A percentile compares a stretch with the other conserved stretches of the same genome.
phyloP scores from a whole-genome alignment of 345 rosid species.

The Melastoma malabathricum region DNA sequence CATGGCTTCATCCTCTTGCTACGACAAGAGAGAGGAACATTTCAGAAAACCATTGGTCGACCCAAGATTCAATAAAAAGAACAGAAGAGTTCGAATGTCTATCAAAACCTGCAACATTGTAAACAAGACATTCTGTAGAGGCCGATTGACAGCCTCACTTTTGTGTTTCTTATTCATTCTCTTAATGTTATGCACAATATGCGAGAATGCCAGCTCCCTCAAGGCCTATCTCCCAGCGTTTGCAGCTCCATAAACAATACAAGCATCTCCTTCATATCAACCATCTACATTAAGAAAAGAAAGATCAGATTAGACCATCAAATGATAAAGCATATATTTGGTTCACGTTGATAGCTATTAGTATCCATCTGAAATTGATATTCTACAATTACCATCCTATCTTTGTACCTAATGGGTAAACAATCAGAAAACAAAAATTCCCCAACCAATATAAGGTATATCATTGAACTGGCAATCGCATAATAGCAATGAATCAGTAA shows the following conservation, averaged over 20 bases:
- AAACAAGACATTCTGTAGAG: slow-evolving; percentile 69
- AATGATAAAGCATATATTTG: not conserved
- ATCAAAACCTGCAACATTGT: slow-evolving; percentile 48
- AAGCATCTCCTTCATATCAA: slow-evolving; percentile 52
- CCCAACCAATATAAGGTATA: no score
- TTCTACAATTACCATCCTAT: not conserved
- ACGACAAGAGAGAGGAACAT: not conserved
- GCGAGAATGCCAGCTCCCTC: slow-evolving; percentile 66
- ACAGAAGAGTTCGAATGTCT: not conserved
- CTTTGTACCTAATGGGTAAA: no score
- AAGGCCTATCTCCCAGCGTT: slow-evolving; percentile 58
- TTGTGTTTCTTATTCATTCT: slow-evolving; percentile 65
- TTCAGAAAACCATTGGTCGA: not conserved
- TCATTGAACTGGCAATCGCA: no score
- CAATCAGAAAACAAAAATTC: no score
- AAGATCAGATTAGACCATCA: slow-evolving; percentile 4
- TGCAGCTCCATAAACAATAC: slow-evolving; percentile 76
- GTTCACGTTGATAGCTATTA: no score
- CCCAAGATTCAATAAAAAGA: not conserved
- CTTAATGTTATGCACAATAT: slow-evolving; percentile 65
- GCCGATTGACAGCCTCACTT: slow-evolving; percentile 57
- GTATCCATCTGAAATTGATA: not conserved
- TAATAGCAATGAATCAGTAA: not conserved
- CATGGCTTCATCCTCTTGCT: slow-evolving; percentile 72
- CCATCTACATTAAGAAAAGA: slow-evolving; percentile 31